A percentile compares a stretch with the other conserved stretches of the same genome.
Conservation (phyloP, 257 asterid genomes). For the Prunella vulgaris region DNA sequence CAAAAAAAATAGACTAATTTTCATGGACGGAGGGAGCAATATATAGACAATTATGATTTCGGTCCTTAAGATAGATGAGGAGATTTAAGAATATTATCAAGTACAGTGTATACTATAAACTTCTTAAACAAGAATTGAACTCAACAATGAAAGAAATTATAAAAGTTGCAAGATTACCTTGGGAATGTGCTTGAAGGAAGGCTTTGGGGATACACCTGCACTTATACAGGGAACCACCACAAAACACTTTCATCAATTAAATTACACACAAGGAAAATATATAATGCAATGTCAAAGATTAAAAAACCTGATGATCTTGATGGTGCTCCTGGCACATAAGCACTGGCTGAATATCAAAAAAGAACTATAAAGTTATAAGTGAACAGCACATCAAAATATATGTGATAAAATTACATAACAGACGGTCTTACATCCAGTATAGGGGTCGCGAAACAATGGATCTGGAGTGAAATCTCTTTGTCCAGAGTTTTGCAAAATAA, state of each 20-base stretch:
- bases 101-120: background rate
- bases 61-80: slow-evolving; percentile 5
- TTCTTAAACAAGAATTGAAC: background rate
- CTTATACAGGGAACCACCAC: slow-evolving; percentile 25
- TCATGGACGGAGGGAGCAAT: too few relatives aligned
- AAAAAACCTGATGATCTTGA: slow-evolving; percentile 52
- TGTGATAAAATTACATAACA: background rate
- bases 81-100: background rate
- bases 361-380: slow-evolving; percentile 9
- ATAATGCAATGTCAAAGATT: slow-evolving; percentile 14
- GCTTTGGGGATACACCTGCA: slow-evolving; percentile 47
- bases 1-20: too few relatives aligned
- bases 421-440: slow-evolving; percentile 76
- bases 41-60: background rate
- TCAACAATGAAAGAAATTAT: slow-evolving; percentile 8
- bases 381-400: slow-evolving; percentile 13
- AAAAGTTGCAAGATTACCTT: slow-evolving; percentile 44
- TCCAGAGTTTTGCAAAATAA: slow-evolving; percentile 79
- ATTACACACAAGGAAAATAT: slow-evolving; percentile 1
- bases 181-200: slow-evolving; percentile 91
- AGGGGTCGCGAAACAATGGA: slow-evolving; percentile 83
- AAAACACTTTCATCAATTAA: slow-evolving; percentile 19
- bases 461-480: slow-evolving; percentile 74
- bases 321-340: slow-evolving; percentile 87
- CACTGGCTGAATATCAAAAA: slow-evolving; percentile 70